Evolutionary conservation across 805 yeast species (phyloP), one percentile per base, ranked within the genome.

Genomic region (Torulaspora gathmanii): DNA sequence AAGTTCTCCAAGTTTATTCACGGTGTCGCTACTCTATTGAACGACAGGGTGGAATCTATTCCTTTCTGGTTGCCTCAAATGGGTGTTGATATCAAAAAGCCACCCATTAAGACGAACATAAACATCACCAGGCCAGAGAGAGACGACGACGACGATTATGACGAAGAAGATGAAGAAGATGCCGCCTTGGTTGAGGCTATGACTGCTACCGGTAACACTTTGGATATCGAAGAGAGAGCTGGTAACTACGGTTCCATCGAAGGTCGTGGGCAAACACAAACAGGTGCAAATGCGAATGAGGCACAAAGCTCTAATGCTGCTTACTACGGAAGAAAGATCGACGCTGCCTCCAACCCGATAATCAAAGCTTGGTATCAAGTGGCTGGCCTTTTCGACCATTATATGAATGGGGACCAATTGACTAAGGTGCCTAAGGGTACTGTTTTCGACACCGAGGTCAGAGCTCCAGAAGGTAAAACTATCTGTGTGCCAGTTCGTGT

Each of bases 11-110:
- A 93, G 67, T 93, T 93, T 60, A 91, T 93, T 56, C 99, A 93
- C 60, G 99, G 99, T 56, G 82, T 88, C 48, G 96, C 99, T 5
- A 75, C 93, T n/a, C 70, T 93, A 58, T 70, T 93, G 53, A 91
- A 96, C 13, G 91, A 88, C 34, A 79, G 74, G 64, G 88, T 89
- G 33, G 77, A 82, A 42, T 75, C 87, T 53, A 82, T 93, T 61
- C 99, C 99, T 43, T 93, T 87, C 70, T 93, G 99, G 99, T 74
- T 82, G 51, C 96, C 98, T 9, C 99, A 93, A 69, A 93, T 93
- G 99, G 86, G 79, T 54, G 83, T 83, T 37, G 99, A 93, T 63
- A 93, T 93, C 55, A 80, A 95, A 62, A 93, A 93, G 65, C 97
- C 97, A 22, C 79, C 66, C 13, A 52, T 70, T 37, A 56, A 64